phyloP scores from a whole-genome alignment of 495 filamentous ascomycete genomes.

The Aspergillus haitiensis region DNA sequence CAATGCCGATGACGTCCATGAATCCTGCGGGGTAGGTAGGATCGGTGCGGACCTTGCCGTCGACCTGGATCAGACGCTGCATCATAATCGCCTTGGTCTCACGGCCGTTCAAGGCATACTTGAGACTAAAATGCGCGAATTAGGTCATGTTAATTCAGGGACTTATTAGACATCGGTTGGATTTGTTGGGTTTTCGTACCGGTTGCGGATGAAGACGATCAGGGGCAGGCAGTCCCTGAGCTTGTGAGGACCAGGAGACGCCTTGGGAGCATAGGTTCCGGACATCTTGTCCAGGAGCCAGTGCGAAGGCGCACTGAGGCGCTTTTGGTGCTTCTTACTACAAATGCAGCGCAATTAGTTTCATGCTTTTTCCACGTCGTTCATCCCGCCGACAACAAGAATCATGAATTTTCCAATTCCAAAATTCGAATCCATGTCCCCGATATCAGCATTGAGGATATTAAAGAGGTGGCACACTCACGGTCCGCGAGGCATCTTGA shows the following conservation, averaged over 20 bases:
- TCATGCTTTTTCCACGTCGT: neutral
- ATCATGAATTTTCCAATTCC: neutral
- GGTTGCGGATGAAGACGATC: slow-evolving; percentile 98
- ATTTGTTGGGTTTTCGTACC: slow-evolving; percentile 39
- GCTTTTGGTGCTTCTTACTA: slow-evolving; percentile 99
- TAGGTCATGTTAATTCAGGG: slow-evolving; percentile 17
- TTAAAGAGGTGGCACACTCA: slow-evolving; percentile 44
- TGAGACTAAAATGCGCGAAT: slow-evolving; percentile 59
- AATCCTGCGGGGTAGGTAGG: slow-evolving; percentile 95
- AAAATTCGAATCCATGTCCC: neutral
- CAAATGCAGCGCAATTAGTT: slow-evolving; percentile 39
- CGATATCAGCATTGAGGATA: neutral
- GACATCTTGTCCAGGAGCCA: slow-evolving; percentile 99
- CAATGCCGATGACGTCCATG: slow-evolving; percentile 99
- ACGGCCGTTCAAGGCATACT: slow-evolving; percentile 98
- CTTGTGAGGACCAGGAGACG: slow-evolving; percentile 98
- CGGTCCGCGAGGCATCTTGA: slow-evolving; percentile 68
- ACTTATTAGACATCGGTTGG: neutral
- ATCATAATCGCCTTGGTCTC: slow-evolving; percentile 97
- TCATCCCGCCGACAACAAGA: neutral
- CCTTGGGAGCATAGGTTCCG: slow-evolving; percentile 93
- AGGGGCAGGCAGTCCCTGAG: slow-evolving; percentile 97
- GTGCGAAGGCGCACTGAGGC: slow-evolving; percentile 95
- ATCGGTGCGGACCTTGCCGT: slow-evolving; percentile 99
- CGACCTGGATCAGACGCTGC: slow-evolving; percentile 99